Base-by-base conservation (phyloP, 495 filamentous ascomycete genomes). In the Symbiotaphrina buchneri region DNA sequence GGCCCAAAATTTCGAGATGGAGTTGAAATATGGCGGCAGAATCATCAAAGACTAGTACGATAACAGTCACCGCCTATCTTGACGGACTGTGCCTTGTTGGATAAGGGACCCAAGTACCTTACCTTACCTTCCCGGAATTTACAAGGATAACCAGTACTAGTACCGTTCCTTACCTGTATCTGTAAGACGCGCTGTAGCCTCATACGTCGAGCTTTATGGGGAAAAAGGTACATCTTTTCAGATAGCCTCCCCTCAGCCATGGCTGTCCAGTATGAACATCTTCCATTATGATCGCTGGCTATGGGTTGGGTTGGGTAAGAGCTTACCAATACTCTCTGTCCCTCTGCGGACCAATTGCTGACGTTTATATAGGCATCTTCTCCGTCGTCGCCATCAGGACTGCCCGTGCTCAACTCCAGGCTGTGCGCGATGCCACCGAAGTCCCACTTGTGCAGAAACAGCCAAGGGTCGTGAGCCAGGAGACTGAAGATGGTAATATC, bases 271-370 rank as follows among this genome's bases (percentile, higher is more conserved):
- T 30, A 8, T 25, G 22, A 8, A 25, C 13, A 25, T 7, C 25
- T 3, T 27, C 25, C 6, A 27, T 17, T 30, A 46, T 36, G 51
- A 54, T 29, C 45, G 45, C 30, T 50, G 45, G 45, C 39, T 52
- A 6, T 52, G 47, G 47, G 30, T 54, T 16, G 41, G 48, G 21
- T 28, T 51, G 17, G 47, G 43, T 45, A 41, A 28, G 8, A 5
- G 3, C n/a, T 11, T 3, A 5, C 13, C n/a, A 30, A 39, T 54
- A 46, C 4, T 47, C 49, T 2, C 51, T 51, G 39, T 53, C 48
- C 26, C 51, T 51, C 22, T 40, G 35, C 33, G 52, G 18, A 41
- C 52, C 49, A 4, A 32, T 27, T 44, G 51, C 41, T 44, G 21
- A 30, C 14, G 7, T 7, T 7, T 10, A 8, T 7, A 3, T n/a